Conservation (phyloP, 192 early-diverging fungal species). For the Backusella tarrabulga region DNA sequence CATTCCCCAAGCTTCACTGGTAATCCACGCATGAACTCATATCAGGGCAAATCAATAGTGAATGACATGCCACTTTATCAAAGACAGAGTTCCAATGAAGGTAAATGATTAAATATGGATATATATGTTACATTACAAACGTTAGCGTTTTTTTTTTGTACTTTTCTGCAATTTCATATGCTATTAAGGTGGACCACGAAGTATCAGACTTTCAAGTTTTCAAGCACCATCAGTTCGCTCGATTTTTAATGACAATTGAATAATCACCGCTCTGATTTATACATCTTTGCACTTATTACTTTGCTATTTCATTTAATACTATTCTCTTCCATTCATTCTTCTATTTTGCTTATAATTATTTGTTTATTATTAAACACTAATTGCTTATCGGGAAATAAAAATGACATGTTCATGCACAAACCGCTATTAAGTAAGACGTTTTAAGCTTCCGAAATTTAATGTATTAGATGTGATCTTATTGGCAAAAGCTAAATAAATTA, state of each 20-base stretch:
- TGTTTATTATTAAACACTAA: neutral
- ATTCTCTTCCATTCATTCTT: neutral
- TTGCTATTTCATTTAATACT: neutral
- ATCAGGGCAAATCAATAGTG: neutral
- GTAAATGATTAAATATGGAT: neutral
- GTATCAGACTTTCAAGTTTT: neutral
- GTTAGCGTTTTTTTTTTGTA: neutral
- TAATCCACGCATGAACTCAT: neutral
- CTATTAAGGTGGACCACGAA: neutral
- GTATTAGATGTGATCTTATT: neutral
- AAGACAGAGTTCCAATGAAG: neutral
- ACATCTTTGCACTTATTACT: too few relatives aligned
- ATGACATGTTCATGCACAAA: neutral
- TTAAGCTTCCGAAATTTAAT: slow-evolving; percentile 1
- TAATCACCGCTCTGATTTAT: neutral
- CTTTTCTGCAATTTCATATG: neutral
- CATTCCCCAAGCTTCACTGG: neutral
- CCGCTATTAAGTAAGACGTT: neutral
- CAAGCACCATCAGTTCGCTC: neutral
- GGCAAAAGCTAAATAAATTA: neutral
- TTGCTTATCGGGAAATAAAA: neutral
- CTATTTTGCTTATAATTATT: neutral
- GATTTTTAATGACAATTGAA: neutral
- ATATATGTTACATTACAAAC: neutral
- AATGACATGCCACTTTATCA: neutral